Evolutionary conservation across 352 stramenopile genomes (phyloP), one percentile per base, ranked within the genome.

Genomic region (Pythium dissotocum): DNA sequence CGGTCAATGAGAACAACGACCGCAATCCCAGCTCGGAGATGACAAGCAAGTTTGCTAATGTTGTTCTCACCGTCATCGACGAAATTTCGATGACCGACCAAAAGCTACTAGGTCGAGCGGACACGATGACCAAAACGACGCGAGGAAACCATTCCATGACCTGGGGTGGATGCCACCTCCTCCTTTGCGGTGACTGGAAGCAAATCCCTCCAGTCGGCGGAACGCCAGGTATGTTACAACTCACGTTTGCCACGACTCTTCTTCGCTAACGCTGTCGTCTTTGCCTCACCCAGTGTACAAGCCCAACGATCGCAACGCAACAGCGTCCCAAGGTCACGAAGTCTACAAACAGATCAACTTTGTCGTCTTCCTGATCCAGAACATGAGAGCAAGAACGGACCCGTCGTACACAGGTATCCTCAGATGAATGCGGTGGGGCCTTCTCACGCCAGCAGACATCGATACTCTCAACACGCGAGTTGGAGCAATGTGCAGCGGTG

Each of bases 31-130:
- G 54, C 18, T 1, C 54, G 12, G 54, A 61, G 33, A 33, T 61
- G 54, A 35, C 33, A 1, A n/a, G 33, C 5, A 61, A 61, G 35
- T 61, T 61, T 21, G 32, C 33, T 3, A n/a, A 6, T 4, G 32
- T 59, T 1, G 53, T 28, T 59, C 53, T 59, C 14, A 46, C 53
- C 1, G 44, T 59, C 13, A 46, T 59, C 28, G 53, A 59, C 32
- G 54, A 61, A 18, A 61, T 61, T 10, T 61, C 54, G 6, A 61
- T 61, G 35, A 61, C 54, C 3, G 54, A 61, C n/a, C 54, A 61
- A 12, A 2, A 18, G 2, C 18, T 61, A n/a, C 54, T 61, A 6
- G 54, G 54, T 1, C 32, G 54, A n/a, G 54, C 54, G 1, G 35
- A 61, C 33, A 35, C 32, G 0, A 35, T 33, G 7, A 61, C 54